phyloP scores from a whole-genome alignment of 176 grass and related monocot genomes.

The Carex pumila region DNA sequence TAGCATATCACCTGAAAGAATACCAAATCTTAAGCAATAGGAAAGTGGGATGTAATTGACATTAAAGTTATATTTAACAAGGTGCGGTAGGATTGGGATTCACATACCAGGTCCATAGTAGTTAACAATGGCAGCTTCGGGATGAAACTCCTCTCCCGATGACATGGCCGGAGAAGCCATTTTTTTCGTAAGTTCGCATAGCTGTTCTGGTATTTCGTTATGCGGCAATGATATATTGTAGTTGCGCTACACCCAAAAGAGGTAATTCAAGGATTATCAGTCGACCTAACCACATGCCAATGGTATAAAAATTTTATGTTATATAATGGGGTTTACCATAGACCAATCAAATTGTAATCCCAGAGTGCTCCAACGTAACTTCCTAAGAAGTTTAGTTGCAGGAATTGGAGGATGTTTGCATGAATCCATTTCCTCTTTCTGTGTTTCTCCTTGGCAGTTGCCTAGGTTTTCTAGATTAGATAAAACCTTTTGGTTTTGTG shows the following conservation, averaged over 20 bases:
- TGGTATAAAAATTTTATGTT: background rate
- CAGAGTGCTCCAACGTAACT: constrained; percentile 90
- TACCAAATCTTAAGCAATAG: background rate
- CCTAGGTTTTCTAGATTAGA: constrained; percentile 33
- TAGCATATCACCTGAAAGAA: constrained; percentile 73
- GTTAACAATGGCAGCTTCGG: constrained; percentile 90
- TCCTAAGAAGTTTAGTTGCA: constrained; percentile 56
- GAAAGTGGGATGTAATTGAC: background rate
- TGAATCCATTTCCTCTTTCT: background rate
- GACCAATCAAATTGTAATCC: constrained; percentile 96
- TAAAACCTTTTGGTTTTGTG: constrained; percentile 44
- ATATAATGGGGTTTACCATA: constrained; percentile 35
- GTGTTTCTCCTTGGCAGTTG: constrained; percentile 8
- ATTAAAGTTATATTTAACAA: background rate
- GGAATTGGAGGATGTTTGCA: constrained; percentile 22
- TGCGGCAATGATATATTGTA: constrained; percentile 75
- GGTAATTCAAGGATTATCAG: background rate
- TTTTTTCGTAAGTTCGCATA: constrained; percentile 57
- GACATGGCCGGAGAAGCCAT: constrained; percentile 70
- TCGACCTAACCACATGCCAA: background rate
- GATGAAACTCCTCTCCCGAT: constrained; percentile 47
- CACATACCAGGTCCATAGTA: constrained; percentile 90
- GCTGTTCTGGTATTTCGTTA: constrained; percentile 60
- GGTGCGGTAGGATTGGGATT: background rate
- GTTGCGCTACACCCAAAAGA: constrained; percentile 49